phyloP scores from a whole-genome alignment of 1,139 yeast species.

The Sugiyamaella paludigena region DNA sequence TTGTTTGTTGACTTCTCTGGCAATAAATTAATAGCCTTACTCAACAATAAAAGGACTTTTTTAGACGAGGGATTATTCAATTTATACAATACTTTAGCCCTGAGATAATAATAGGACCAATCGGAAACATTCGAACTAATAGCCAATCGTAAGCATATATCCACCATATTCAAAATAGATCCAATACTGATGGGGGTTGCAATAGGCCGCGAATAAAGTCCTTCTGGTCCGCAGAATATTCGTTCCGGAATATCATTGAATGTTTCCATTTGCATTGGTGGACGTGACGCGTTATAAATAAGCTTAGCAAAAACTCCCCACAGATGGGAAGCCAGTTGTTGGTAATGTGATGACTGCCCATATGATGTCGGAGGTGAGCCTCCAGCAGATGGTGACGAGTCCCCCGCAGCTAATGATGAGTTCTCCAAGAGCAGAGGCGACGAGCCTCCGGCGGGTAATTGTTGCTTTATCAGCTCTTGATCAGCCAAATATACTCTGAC shows the following conservation, averaged over 20 bases:
- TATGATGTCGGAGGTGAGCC: not conserved
- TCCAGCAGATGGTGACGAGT: not conserved
- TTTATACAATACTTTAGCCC: constrained; percentile 61
- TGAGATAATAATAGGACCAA: constrained; percentile 63
- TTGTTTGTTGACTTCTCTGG: constrained; percentile 30
- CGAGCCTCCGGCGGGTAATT: not conserved
- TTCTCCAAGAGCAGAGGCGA: no score
- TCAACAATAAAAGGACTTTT: constrained; percentile 28
- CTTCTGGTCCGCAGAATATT: constrained; percentile 24
- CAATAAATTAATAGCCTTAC: constrained; percentile 38
- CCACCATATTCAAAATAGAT: constrained; percentile 21
- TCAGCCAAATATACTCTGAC: constrained; percentile 47
- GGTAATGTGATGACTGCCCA: constrained; percentile 26
- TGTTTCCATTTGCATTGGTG: constrained; percentile 59
- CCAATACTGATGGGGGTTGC: constrained; percentile 11
- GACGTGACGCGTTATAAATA: constrained; percentile 52
- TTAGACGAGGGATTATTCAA: constrained; percentile 26
- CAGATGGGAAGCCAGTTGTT: constrained; percentile 45
- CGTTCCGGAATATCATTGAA: constrained; percentile 29
- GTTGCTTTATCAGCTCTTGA: constrained; percentile 18
- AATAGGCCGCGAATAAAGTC: constrained; percentile 10
- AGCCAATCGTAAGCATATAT: constrained; percentile 30
- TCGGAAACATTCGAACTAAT: constrained; percentile 42
- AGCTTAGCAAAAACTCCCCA: constrained; percentile 62
- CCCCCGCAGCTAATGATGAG: no score